Evolutionary conservation across 306 rosid species (phyloP), one percentile per base, ranked within the genome.

Genomic region (Hylodesmum podocarpum): DNA sequence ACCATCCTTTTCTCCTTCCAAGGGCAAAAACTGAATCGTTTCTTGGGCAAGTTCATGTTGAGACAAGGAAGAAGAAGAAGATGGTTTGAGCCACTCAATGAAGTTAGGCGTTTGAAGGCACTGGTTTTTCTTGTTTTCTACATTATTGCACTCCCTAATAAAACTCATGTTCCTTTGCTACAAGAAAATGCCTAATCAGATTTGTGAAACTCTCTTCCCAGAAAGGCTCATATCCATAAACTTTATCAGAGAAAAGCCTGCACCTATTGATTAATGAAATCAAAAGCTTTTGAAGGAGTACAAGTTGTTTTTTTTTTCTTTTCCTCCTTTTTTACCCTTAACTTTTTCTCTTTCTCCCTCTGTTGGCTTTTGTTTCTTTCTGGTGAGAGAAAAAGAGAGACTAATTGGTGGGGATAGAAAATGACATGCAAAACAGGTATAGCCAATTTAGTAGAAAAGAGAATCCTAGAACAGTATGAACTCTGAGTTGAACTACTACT

Each of bases 21-120:
- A 75, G 27, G 74, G 96, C 15, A 95, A 78, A 81, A 96, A 90
- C 74, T 90, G 89, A 25, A 85, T 75, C 53, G 84, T 81, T 54
- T 88, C 84, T 13, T 15, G 37, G 22, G 8, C 68, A 14, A 66
- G 55, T 71, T 78, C 89, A 13, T 75, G 78, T 1, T 80, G 75
- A 24, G 70, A 8, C 13, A 61, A 50, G 47, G 86, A 66, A 4
- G 74, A 66, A 3, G 88, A 80, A 13, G 91, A 80, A 41, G 88
- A 53, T 66, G 97, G 97, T 72, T 95, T 90, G 36, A 95, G 96
- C 97, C 97, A 92, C 82, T 95, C 98, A 65, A 95, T 90, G 86
- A 95, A 95, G 84, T 82, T 86, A 15, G 96, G 93, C n/a, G 94
- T 75, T 79, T 90, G 89, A 72, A 90, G 82, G 79, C 86, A 80